These are phyloP conservation scores for Hirschioporus abietinus DNA, from an alignment of 768 basidiomycete species.

Conservation along the genomic window DNA sequence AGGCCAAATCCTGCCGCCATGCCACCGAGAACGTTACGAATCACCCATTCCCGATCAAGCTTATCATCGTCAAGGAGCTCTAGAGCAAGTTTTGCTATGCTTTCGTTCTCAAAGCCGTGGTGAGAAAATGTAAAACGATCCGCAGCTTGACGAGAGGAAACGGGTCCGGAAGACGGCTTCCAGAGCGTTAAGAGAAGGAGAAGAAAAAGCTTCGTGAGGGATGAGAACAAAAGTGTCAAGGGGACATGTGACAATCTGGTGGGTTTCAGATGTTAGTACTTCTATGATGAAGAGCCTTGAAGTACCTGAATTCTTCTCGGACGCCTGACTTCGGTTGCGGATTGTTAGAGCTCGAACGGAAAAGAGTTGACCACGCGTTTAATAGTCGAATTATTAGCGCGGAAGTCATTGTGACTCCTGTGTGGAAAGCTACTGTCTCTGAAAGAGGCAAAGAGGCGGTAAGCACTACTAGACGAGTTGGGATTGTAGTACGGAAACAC, in stretches of 20 bases:
- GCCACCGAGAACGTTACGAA: slow-evolving; percentile 78
- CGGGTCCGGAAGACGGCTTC: slow-evolving; percentile 41
- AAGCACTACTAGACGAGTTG: neutral
- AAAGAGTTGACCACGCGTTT: slow-evolving; percentile 6
- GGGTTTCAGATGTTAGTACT: neutral
- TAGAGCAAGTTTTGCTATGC: slow-evolving; percentile 32
- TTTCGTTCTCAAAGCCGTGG: neutral
- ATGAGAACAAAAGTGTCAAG: slow-evolving; percentile 78
- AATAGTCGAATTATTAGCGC: slow-evolving; percentile 17
- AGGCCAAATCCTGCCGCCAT: slow-evolving; percentile 86
- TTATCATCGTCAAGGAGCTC: slow-evolving; percentile 65
- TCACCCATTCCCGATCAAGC: slow-evolving; percentile 78
- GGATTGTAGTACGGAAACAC: slow-evolving; percentile 27
- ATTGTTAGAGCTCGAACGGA: slow-evolving; percentile 12
- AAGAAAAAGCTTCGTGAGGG: slow-evolving; percentile 77
- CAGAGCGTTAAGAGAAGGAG: slow-evolving; percentile 80
- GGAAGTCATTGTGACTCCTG: slow-evolving; percentile 55
- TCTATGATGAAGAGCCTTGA: slow-evolving; percentile 9
- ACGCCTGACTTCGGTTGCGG: slow-evolving; percentile 38
- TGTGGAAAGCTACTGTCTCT: slow-evolving; percentile 78
- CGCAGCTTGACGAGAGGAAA: neutral
- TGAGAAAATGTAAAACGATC: neutral
- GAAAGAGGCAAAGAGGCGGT: slow-evolving; percentile 7
- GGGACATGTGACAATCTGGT: slow-evolving; percentile 67
- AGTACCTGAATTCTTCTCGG: slow-evolving; percentile 57